Evolutionary conservation across 1,284 basidiomycete genomes (phyloP).

Genomic region (Ganoderma boninense): DNA sequence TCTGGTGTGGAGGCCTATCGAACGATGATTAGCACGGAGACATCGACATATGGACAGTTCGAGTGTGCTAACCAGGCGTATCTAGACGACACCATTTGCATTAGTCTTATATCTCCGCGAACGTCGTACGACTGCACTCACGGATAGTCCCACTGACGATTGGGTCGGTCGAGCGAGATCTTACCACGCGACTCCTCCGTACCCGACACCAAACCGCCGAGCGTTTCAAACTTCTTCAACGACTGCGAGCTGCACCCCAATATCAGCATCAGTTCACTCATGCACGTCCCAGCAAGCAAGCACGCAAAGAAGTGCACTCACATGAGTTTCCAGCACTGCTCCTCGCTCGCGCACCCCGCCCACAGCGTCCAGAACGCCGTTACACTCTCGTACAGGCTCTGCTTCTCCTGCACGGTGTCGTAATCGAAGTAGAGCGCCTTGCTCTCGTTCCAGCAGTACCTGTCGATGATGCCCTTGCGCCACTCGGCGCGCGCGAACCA

Average conservation of each 20-base stretch:
- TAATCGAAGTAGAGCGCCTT: slow-evolving; percentile 97
- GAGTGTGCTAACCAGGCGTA: slow-evolving; percentile 65
- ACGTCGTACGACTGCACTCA: slow-evolving; percentile 50
- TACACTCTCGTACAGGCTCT: slow-evolving; percentile 94
- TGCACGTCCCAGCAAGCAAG: slow-evolving; percentile 1
- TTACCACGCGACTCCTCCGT: slow-evolving; percentile 97
- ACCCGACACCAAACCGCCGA: slow-evolving; percentile 95
- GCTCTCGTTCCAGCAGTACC: slow-evolving; percentile 97
- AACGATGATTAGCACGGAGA: slow-evolving; percentile 29
- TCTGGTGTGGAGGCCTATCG: slow-evolving; percentile 94
- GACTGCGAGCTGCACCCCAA: slow-evolving; percentile 70
- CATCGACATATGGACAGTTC: slow-evolving; percentile 16
- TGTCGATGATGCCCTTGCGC: slow-evolving; percentile 87
- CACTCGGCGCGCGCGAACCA: slow-evolving; percentile 92
- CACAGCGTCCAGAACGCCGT: slow-evolving; percentile 97
- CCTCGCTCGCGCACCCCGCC: slow-evolving; percentile 96
- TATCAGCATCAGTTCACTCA: slow-evolving; percentile 13
- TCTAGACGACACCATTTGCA: slow-evolving; percentile 44
- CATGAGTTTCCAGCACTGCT: slow-evolving; percentile 94
- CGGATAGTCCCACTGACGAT: slow-evolving; percentile 97
- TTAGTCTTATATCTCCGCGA: slow-evolving; percentile 26
- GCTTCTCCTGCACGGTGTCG: slow-evolving; percentile 89
- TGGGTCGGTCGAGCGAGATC: slow-evolving; percentile 96
- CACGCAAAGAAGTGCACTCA: no score
- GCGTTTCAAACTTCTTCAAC: slow-evolving; percentile 94